Percentiles rank a stretch among this genome's conserved stretches.
Conservation (phyloP, 1,284 basidiomycete species). For the Phlebopus sp. region DNA sequence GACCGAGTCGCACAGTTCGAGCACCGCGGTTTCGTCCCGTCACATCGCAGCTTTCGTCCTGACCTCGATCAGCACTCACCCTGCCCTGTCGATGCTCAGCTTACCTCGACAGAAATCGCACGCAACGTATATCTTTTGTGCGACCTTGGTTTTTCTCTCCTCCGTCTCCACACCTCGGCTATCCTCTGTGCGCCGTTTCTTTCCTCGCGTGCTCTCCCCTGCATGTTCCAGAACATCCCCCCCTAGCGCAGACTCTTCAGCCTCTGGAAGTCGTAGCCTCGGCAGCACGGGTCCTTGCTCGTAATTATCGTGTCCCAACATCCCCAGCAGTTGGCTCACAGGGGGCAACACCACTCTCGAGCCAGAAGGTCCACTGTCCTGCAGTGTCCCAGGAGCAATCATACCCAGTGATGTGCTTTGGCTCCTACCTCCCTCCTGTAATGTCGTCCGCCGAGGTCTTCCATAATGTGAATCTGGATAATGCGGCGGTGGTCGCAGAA, state of each 20-base stretch:
- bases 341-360: slow-evolving; percentile 29
- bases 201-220: slow-evolving; percentile 5
- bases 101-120: slow-evolving; percentile 73
- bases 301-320: slow-evolving; percentile 22
- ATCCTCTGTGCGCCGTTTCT: slow-evolving; percentile 19
- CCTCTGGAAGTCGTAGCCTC: slow-evolving; percentile 27
- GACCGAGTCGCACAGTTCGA: slow-evolving; percentile 52
- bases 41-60: slow-evolving; percentile 73
- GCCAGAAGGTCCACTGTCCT: slow-evolving; percentile 15
- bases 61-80: slow-evolving; percentile 9
- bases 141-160: slow-evolving; percentile 22
- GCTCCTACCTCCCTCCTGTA: slow-evolving; percentile 27
- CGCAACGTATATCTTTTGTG: slow-evolving; percentile 41
- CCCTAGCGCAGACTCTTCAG: slow-evolving; percentile 7
- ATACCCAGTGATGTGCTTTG: slow-evolving; percentile 24
- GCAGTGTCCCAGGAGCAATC: slow-evolving; percentile 10
- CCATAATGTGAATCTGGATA: slow-evolving; percentile 19
- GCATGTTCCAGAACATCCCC: too few relatives aligned
- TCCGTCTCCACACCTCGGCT: slow-evolving; percentile 11
- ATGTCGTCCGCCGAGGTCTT: slow-evolving; percentile 27
- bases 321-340: slow-evolving; percentile 25
- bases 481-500: slow-evolving; percentile 16
- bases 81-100: slow-evolving; percentile 23
- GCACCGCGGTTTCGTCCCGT: slow-evolving; percentile 60
- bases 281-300: slow-evolving; percentile 26